phyloP scores from a whole-genome alignment of 2,329 filamentous ascomycete genomes.

The Metarhizium anisopliae region DNA sequence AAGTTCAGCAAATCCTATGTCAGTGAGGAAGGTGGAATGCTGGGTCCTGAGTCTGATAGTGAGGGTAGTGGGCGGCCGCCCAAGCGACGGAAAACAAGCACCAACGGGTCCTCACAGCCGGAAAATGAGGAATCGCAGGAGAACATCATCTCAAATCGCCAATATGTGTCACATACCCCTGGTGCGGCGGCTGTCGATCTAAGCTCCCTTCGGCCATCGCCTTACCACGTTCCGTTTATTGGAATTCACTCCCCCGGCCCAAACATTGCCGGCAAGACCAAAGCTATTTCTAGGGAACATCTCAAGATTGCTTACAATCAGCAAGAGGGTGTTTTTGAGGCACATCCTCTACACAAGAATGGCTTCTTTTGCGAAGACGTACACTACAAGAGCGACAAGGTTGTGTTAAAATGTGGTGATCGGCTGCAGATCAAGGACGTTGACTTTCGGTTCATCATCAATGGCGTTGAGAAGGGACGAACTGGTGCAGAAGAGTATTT shows the following conservation, averaged over 20 bases:
- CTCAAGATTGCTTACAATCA: constrained; percentile 64
- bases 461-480: constrained; percentile 47
- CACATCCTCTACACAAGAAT: constrained; percentile 52
- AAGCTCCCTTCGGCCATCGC: constrained; percentile 49
- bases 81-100: constrained; percentile 39
- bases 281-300: constrained; percentile 66
- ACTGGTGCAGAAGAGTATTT: constrained; percentile 49
- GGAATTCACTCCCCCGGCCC: constrained; percentile 63
- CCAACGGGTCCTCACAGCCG: constrained; percentile 31
- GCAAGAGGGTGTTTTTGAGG: constrained; percentile 54
- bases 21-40: constrained; percentile 61
- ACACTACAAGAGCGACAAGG: constrained; percentile 44
- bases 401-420: constrained; percentile 54
- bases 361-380: constrained; percentile 60
- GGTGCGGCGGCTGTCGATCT: constrained; percentile 52
- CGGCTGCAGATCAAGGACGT: constrained; percentile 66
- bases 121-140: constrained; percentile 35
- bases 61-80: constrained; percentile 37
- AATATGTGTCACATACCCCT: constrained; percentile 52
- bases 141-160: constrained; percentile 45
- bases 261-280: constrained; percentile 53
- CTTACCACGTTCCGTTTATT: constrained; percentile 54
- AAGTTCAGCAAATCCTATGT: constrained; percentile 58
- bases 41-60: constrained; percentile 52
- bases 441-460: constrained; percentile 59